phyloP scores from a whole-genome alignment of 257 asterid genomes.

The Rehmannia glutinosa region DNA sequence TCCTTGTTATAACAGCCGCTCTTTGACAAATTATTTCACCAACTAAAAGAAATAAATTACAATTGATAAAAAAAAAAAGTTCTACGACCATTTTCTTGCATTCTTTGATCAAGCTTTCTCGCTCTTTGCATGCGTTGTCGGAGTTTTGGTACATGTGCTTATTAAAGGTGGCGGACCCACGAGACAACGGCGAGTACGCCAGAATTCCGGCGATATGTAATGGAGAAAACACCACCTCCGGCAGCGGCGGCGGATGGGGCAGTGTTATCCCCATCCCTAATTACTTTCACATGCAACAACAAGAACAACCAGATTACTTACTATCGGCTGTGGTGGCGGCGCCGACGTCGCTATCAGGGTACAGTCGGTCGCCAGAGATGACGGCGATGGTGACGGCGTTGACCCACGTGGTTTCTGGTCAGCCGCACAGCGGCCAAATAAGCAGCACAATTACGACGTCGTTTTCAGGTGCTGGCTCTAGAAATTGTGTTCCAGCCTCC shows the following conservation, averaged over 20 bases:
- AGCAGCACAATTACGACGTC: constrained; percentile 22
- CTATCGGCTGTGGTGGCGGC: constrained; percentile 35
- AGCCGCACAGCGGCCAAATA: constrained; percentile 24
- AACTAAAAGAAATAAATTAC: neutral
- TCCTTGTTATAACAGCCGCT: constrained; percentile 14
- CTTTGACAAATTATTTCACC: neutral
- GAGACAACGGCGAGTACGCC: constrained; percentile 41
- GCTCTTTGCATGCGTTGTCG: no score
- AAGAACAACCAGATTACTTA: constrained; percentile 34
- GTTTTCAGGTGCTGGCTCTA: constrained; percentile 29
- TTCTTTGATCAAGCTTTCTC: no score
- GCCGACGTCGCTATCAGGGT: constrained; percentile 34
- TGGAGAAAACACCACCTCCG: constrained; percentile 14
- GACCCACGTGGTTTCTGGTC: constrained; percentile 58
- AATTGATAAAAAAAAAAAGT: neutral
- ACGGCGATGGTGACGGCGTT: constrained; percentile 71
- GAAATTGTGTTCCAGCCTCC: constrained; percentile 7
- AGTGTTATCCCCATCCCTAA: neutral
- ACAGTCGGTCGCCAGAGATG: constrained; percentile 42
- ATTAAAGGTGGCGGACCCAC: constrained; percentile 68
- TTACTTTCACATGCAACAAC: constrained; percentile 33
- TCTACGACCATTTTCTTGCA: no score
- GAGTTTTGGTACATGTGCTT: constrained; percentile 45
- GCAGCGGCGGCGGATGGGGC: constrained; percentile 1
- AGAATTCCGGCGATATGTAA: constrained; percentile 24